A percentile compares a stretch with the other conserved stretches of the same genome.
These are phyloP conservation scores for Aspergillus felis DNA, from an alignment of 2,329 filamentous ascomycete genomes.

Conservation along the genomic window DNA sequence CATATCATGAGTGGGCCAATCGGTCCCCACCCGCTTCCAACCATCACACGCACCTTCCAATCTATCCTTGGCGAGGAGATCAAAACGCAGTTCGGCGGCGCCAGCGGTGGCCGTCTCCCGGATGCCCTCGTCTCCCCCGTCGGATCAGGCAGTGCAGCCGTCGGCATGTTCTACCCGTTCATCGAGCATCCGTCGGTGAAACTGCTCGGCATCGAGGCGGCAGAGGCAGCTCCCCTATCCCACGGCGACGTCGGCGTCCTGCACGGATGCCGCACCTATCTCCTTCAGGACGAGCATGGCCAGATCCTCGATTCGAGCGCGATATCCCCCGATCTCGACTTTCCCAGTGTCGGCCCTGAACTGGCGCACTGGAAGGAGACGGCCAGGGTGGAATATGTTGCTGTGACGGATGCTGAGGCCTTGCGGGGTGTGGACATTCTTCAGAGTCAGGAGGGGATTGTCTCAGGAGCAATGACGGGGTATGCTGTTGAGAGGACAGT, in stretches of 20 bases:
- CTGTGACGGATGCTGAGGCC: slow-evolving; percentile 85
- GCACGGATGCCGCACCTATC: slow-evolving; percentile 88
- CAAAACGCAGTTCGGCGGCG: slow-evolving; percentile 78
- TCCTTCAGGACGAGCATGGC: slow-evolving; percentile 83
- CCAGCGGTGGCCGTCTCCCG: slow-evolving; percentile 71
- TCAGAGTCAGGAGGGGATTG: slow-evolving; percentile 86
- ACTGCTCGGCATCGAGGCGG: slow-evolving; percentile 89
- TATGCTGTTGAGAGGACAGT: slow-evolving; percentile 86
- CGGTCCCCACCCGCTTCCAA: slow-evolving; percentile 92
- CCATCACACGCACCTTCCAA: slow-evolving; percentile 96
- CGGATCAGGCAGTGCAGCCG: slow-evolving; percentile 85
- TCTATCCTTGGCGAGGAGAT: slow-evolving; percentile 91
- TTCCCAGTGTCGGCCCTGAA: slow-evolving; percentile 91
- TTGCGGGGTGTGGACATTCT: slow-evolving; percentile 79
- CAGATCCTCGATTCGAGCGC: slow-evolving; percentile 92
- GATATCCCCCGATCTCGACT: slow-evolving; percentile 88
- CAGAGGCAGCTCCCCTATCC: slow-evolving; percentile 83
- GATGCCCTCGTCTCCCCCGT: slow-evolving; percentile 98
- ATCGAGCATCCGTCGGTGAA: slow-evolving; percentile 74
- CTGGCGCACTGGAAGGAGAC: slow-evolving; percentile 85
- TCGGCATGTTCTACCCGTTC: slow-evolving; percentile 97
- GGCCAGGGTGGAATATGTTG: slow-evolving; percentile 75
- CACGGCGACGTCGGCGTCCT: slow-evolving; percentile 85
- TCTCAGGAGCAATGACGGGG: slow-evolving; percentile 85
- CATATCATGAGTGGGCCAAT: slow-evolving; percentile 96